Conservation (phyloP, 352 stramenopile genomes). For the Globisporangium cederbergense region DNA sequence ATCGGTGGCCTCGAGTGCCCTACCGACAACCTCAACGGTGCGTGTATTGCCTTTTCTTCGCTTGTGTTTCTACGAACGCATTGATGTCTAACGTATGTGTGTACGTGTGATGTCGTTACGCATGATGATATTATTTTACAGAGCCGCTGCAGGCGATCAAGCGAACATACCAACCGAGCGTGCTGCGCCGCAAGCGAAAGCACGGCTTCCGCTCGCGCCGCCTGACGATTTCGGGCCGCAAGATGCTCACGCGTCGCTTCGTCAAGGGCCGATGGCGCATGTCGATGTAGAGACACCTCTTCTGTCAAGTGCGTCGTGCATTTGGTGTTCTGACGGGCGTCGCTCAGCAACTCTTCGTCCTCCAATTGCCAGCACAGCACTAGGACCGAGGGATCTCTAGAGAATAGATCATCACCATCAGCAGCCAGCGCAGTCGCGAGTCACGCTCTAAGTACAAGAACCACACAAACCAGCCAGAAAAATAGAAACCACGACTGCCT, state of each 20-base stretch:
- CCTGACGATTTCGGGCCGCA: conserved; percentile 72
- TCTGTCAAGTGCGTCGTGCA: neutral
- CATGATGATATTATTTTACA: conserved; percentile 19
- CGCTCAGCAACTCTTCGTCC: neutral
- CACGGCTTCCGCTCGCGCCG: conserved; percentile 81
- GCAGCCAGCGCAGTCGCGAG: neutral
- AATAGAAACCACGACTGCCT: conserved; percentile 9
- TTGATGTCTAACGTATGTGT: neutral
- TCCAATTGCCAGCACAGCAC: neutral
- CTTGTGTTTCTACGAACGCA: neutral
- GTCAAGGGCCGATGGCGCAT: conserved; percentile 83
- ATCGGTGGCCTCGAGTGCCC: conserved; percentile 15
- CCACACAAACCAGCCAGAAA: neutral
- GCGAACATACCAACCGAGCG: conserved; percentile 84
- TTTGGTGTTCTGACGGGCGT: neutral
- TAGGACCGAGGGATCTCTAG: neutral
- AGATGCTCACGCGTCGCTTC: conserved; percentile 76
- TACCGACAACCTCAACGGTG: conserved; percentile 17
- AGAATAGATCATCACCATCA: neutral
- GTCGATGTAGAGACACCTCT: conserved; percentile 49
- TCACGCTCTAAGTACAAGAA: neutral
- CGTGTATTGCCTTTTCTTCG: neutral
- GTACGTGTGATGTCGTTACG: neutral
- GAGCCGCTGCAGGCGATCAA: conserved; percentile 77
- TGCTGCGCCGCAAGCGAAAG: conserved; percentile 84